Conservation (phyloP, 371 early-diverging fungal genomes). For the Nematocida parisii region DNA sequence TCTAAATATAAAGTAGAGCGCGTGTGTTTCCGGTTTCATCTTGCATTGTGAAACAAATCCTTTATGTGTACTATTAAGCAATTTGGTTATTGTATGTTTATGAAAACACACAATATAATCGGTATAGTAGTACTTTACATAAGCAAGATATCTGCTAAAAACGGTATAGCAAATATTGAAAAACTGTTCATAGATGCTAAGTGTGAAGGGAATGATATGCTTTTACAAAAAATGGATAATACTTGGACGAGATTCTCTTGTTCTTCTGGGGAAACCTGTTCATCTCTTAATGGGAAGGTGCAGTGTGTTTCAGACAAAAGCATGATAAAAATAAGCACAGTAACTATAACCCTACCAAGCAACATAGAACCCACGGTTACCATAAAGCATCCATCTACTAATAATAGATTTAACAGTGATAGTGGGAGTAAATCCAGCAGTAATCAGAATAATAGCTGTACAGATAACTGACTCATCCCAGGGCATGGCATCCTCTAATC, state of each 20-base stretch:
- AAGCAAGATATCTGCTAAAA: neutral
- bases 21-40: neutral
- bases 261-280: neutral
- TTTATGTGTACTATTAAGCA: neutral
- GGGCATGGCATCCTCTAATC: too few relatives aligned
- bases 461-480: too few relatives aligned
- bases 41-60: neutral
- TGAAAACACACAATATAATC: neutral
- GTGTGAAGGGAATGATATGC: neutral
- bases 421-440: too few relatives aligned
- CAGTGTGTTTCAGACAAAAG: neutral
- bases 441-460: too few relatives aligned
- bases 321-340: conserved; percentile 17
- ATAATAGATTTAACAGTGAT: neutral
- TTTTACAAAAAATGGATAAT: neutral
- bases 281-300: neutral
- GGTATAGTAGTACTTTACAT: neutral
- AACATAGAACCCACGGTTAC: neutral
- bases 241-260: conserved; percentile 8
- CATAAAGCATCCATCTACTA: neutral
- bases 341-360: conserved; percentile 30
- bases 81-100: neutral
- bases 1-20: too few relatives aligned
- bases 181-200: neutral
- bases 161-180: neutral